These are phyloP conservation scores for Handroanthus guayacan DNA, from an alignment of 257 asterid genomes.

Conservation along the genomic window DNA sequence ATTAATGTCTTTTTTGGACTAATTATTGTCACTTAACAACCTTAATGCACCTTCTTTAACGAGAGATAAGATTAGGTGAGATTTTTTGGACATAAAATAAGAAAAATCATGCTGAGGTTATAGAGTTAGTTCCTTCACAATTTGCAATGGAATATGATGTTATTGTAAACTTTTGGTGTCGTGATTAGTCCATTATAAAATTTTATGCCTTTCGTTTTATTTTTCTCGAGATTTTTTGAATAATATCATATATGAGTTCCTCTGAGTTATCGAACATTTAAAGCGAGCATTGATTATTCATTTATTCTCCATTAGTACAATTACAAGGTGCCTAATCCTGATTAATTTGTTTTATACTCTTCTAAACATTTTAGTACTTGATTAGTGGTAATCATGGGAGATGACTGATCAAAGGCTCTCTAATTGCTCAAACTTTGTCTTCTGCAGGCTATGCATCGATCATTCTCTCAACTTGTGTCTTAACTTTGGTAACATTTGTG, in stretches of 20 bases:
- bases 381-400: no score
- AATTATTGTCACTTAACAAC: slow-evolving; percentile 42
- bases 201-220: neutral
- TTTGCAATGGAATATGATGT: neutral
- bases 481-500: no score
- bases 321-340: neutral
- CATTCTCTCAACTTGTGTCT: no score
- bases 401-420: neutral
- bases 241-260: no score
- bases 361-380: no score
- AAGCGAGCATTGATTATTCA: neutral
- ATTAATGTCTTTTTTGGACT: slow-evolving; percentile 12
- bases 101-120: neutral
- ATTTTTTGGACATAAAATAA: slow-evolving; percentile 19
- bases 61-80: slow-evolving; percentile 23
- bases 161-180: neutral
- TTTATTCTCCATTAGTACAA: no score
- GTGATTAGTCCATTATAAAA: no score
- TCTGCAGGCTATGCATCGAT: neutral
- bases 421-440: slow-evolving; percentile 11
- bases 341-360: no score
- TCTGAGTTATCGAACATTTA: no score
- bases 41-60: slow-evolving; percentile 32
- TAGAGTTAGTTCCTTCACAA: neutral
- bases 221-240: no score